Percentiles rank a stretch among this genome's conserved stretches.
phyloP scores from a whole-genome alignment of 2,329 filamentous ascomycete genomes.

The Aspergillus sp. region DNA sequence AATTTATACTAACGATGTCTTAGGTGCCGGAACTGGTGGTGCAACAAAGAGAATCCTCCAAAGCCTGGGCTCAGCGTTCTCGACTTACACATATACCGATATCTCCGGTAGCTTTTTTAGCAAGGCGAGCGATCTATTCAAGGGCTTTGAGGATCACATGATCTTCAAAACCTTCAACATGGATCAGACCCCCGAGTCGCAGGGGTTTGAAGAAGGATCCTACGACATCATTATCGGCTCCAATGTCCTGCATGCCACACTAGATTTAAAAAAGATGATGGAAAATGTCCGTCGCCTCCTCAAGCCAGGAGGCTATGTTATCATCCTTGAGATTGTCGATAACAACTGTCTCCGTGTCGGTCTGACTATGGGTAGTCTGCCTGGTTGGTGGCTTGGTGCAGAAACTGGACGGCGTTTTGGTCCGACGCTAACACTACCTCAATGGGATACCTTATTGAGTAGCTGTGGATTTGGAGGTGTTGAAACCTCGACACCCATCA shows the following conservation, averaged over 20 bases:
- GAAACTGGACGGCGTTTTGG: conserved; percentile 15
- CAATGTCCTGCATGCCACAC: conserved; percentile 36
- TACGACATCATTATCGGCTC: conserved; percentile 35
- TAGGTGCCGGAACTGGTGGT: conserved; percentile 33
- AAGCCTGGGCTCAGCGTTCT: conserved; percentile 18
- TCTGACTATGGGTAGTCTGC: not conserved
- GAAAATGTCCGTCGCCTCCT: conserved; percentile 33
- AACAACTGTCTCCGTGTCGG: not conserved
- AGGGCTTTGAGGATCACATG: conserved; percentile 15
- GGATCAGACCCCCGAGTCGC: conserved; percentile 22
- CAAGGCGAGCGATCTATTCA: conserved; percentile 21
- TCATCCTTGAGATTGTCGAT: not conserved
- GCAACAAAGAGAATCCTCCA: conserved; percentile 28
- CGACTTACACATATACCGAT: conserved; percentile 40
- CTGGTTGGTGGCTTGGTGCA: conserved; percentile 7
- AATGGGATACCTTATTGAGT: conserved; percentile 25
- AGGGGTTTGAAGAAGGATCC: conserved; percentile 27
- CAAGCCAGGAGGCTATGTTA: conserved; percentile 2
- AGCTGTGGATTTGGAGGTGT: conserved; percentile 26
- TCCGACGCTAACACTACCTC: conserved; percentile 16
- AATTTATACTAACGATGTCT: conserved; percentile 27
- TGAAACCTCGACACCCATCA: conserved; percentile 7
- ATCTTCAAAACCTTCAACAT: conserved; percentile 26
- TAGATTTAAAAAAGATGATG: conserved; percentile 14
- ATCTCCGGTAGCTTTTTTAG: conserved; percentile 37